Percentiles rank a stretch among this genome's conserved stretches.
phyloP scores from a whole-genome alignment of 176 grass and related monocot species.

The Cenchrus americanus region DNA sequence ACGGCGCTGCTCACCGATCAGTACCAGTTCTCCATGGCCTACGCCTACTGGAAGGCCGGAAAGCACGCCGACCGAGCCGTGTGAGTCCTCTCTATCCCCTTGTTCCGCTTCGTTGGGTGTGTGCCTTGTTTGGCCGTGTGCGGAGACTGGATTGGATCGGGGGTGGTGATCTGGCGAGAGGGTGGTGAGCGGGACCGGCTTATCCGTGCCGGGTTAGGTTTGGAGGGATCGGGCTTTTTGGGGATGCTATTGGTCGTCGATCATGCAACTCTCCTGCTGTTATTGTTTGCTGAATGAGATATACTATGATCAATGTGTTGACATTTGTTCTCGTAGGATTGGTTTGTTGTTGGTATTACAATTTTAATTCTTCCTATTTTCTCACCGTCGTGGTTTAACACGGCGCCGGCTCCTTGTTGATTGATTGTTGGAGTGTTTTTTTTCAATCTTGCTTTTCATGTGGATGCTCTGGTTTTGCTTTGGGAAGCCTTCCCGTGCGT shows the following conservation, averaged over 20 bases:
- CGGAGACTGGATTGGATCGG: conserved; percentile 45
- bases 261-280: conserved; percentile 1
- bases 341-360: neutral
- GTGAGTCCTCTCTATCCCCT: conserved; percentile 52
- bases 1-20: conserved; percentile 96
- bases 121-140: neutral
- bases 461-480: conserved; percentile 31
- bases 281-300: neutral
- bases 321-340: neutral
- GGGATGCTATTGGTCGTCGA: neutral
- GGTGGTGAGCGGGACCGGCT: neutral
- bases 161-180: conserved; percentile 27
- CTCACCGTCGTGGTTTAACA: neutral
- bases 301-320: neutral
- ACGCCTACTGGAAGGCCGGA: conserved; percentile 95
- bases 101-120: neutral
- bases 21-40: conserved; percentile 99
- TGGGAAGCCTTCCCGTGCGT: neutral
- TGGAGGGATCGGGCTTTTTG: neutral
- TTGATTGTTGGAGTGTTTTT: neutral
- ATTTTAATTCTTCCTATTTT: neutral
- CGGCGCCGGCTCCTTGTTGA: neutral
- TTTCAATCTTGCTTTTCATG: neutral
- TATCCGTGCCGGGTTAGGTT: conserved; percentile 26
- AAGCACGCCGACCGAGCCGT: conserved; percentile 94